Conservation (phyloP, 2,329 filamentous ascomycete genomes). For the Raffaelea arxii region DNA sequence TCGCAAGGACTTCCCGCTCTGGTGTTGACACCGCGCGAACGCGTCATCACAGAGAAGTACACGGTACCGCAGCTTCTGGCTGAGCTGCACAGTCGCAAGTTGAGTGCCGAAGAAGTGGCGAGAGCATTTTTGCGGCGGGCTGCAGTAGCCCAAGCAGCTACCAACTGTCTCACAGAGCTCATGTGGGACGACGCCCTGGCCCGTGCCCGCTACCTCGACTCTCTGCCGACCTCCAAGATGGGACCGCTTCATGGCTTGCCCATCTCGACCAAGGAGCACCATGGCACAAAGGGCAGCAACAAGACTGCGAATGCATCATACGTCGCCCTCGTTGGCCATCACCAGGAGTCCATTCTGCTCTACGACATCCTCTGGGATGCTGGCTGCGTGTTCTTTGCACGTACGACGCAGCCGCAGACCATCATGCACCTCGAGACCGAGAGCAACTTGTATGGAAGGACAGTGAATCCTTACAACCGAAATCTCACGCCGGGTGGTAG, state of each 20-base stretch:
- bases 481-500: conserved; percentile 23
- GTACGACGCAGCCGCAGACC: conserved; percentile 15
- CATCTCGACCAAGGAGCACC: conserved; percentile 18
- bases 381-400: conserved; percentile 18
- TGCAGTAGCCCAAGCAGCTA: conserved; percentile 6
- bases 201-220: conserved; percentile 21
- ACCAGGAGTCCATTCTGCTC: not conserved
- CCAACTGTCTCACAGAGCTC: conserved; percentile 27
- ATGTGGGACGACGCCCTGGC: conserved; percentile 21
- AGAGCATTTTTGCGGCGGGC: conserved; percentile 7
- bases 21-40: conserved; percentile 1
- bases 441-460: conserved; percentile 25
- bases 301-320: not conserved
- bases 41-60: conserved; percentile 5
- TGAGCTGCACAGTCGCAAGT: not conserved
- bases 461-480: conserved; percentile 23
- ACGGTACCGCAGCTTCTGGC: conserved; percentile 2
- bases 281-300: not conserved
- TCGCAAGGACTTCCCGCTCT: not conserved
- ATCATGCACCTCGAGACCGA: conserved; percentile 18
- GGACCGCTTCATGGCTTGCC: conserved; percentile 34
- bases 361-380: conserved; percentile 4
- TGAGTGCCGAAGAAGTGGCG: conserved; percentile 2
- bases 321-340: not conserved
- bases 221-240: conserved; percentile 19